Conservation (phyloP, 306 rosid species). For the Amphicarpaea edgeworthii region DNA sequence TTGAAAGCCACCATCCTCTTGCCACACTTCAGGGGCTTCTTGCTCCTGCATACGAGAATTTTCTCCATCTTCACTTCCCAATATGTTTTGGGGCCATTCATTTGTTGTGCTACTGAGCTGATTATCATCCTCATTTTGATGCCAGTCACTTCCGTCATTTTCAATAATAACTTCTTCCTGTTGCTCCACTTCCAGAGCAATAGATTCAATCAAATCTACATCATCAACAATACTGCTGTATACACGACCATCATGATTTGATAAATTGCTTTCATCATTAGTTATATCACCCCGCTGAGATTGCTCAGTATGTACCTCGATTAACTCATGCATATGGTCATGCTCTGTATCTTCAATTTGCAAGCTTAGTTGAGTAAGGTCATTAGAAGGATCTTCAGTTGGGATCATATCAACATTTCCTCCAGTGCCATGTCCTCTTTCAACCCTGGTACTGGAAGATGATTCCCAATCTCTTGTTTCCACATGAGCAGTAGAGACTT, state of each 20-base stretch:
- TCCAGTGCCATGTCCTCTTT: constrained; percentile 50
- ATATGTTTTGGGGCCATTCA: constrained; percentile 68
- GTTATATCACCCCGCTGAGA: constrained; percentile 54
- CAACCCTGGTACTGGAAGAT: constrained; percentile 42
- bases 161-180: constrained; percentile 58
- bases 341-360: constrained; percentile 52
- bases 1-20: constrained; percentile 77
- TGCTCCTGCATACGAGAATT: constrained; percentile 66
- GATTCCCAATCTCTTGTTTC: constrained; percentile 52
- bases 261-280: constrained; percentile 45
- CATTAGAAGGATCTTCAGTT: constrained; percentile 45
- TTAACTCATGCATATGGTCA: constrained; percentile 50
- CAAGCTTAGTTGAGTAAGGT: constrained; percentile 47
- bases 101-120: constrained; percentile 56
- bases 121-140: constrained; percentile 59
- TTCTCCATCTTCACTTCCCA: constrained; percentile 68
- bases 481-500: constrained; percentile 46
- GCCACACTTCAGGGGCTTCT: constrained; percentile 74
- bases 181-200: constrained; percentile 56
- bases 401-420: constrained; percentile 50
- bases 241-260: constrained; percentile 41
- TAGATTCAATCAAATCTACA: constrained; percentile 55
- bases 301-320: constrained; percentile 51
- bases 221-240: constrained; percentile 49
- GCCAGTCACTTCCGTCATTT: constrained; percentile 62